phyloP scores from a whole-genome alignment of 257 asterid genomes.

The Gentiana macrophylla region DNA sequence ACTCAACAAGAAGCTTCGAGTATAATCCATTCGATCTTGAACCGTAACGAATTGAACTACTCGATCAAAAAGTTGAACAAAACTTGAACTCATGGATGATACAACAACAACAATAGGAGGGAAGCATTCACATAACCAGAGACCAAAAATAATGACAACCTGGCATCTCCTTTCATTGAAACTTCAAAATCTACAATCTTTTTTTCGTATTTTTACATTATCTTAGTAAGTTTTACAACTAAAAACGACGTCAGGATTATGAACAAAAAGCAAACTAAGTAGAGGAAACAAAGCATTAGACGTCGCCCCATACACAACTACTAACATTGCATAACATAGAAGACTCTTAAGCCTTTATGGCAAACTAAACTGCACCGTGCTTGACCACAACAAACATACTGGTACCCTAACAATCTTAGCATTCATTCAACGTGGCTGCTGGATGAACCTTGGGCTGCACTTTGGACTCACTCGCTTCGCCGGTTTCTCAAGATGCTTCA shows the following conservation, averaged over 20 bases:
- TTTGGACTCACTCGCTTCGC: constrained; percentile 48
- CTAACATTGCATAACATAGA: constrained; percentile 17
- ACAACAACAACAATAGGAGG: too few relatives aligned
- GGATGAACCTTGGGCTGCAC: constrained; percentile 74
- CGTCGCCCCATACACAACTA: constrained; percentile 67
- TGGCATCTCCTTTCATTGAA: not conserved
- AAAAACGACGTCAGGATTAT: constrained; percentile 34
- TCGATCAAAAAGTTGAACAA: too few relatives aligned
- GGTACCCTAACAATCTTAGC: constrained; percentile 9
- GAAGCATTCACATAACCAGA: too few relatives aligned
- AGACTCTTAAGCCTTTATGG: constrained; percentile 8
- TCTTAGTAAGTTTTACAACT: constrained; percentile 11
- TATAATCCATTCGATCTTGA: too few relatives aligned
- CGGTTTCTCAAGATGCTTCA: constrained; percentile 55
- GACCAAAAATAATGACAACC: not conserved
- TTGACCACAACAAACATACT: constrained; percentile 1
- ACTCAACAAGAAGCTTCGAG: too few relatives aligned
- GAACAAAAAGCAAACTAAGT: constrained; percentile 54
- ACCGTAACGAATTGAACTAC: too few relatives aligned
- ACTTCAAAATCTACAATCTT: constrained; percentile 11
- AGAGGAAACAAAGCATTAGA: constrained; percentile 12
- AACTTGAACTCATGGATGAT: too few relatives aligned
- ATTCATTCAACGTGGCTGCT: constrained; percentile 75
- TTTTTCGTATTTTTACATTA: constrained; percentile 6
- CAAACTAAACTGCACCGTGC: constrained; percentile 10